A percentile compares a stretch with the other conserved stretches of the same genome.
Conservation (phyloP, 257 asterid genomes). For the Solanum dulcamara region DNA sequence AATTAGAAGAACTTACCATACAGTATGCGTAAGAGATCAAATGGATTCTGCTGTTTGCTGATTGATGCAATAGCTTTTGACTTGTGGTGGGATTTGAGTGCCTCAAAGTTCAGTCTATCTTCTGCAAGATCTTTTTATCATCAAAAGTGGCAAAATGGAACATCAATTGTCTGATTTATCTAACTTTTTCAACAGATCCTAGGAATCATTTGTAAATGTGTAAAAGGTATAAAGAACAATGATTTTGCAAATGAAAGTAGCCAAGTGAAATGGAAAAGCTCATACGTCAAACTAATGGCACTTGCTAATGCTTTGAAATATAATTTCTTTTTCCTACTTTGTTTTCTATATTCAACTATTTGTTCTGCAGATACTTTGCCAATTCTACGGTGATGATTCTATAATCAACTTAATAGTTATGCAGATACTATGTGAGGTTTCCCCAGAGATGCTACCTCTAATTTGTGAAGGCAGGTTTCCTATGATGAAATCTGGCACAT, state of each 20-base stretch:
- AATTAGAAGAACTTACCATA: constrained; percentile 23
- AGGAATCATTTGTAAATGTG: background rate
- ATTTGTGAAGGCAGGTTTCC: background rate
- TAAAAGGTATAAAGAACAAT: background rate
- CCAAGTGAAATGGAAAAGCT: background rate
- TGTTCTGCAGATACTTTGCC: background rate
- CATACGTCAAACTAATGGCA: background rate
- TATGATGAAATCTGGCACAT: background rate
- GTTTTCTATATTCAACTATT: background rate
- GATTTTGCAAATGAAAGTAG: background rate
- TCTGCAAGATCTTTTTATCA: constrained; percentile 10
- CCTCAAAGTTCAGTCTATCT: constrained; percentile 12
- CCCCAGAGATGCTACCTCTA: background rate
- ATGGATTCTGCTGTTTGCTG: constrained; percentile 21
- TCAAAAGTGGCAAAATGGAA: background rate
- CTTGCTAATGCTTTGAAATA: background rate
- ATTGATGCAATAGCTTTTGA: constrained; percentile 12
- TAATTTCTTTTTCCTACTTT: background rate
- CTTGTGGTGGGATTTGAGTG: constrained; percentile 2
- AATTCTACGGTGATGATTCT: background rate
- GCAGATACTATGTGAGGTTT: background rate
- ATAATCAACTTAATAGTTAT: background rate
- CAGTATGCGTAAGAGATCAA: constrained; percentile 29
- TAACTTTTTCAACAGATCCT: background rate
- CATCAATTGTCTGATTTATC: background rate